Percentiles rank a stretch among this genome's conserved stretches.
phyloP scores from a whole-genome alignment of 106 monocot genomes.

The Vanilla planifolia region DNA sequence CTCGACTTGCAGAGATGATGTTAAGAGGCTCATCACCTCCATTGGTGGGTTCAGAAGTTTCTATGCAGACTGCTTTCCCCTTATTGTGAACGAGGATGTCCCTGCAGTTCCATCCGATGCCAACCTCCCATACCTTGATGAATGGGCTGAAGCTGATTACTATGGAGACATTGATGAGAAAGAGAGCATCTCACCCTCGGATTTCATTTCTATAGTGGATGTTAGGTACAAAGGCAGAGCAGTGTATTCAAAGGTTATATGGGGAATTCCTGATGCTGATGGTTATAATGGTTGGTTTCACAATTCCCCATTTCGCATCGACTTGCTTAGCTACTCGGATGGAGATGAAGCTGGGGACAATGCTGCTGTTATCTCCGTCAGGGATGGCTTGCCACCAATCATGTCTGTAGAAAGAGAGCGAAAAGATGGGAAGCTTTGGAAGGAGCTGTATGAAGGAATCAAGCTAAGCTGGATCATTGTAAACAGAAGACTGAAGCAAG shows the following conservation, averaged over 20 bases:
- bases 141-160: conserved; percentile 33
- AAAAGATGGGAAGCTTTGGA: conserved; percentile 46
- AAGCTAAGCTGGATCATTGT: conserved; percentile 49
- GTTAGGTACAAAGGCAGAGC: conserved; percentile 32
- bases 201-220: conserved; percentile 42
- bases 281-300: conserved; percentile 38
- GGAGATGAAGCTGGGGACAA: conserved; percentile 10
- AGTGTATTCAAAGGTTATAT: conserved; percentile 38
- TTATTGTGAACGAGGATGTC: conserved; percentile 41
- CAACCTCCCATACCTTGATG: conserved; percentile 17
- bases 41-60: conserved; percentile 53
- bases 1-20: conserved; percentile 33
- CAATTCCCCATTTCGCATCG: conserved; percentile 39
- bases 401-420: conserved; percentile 36
- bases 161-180: conserved; percentile 32
- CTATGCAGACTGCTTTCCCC: conserved; percentile 43
- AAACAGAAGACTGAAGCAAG: conserved; percentile 34
- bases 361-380: conserved; percentile 16
- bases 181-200: conserved; percentile 23
- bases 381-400: conserved; percentile 29
- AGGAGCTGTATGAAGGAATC: conserved; percentile 29
- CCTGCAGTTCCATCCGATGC: conserved; percentile 9
- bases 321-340: conserved; percentile 22
- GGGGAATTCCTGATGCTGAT: conserved; percentile 38
- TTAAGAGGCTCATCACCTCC: conserved; percentile 31